Evolutionary conservation across 2,329 filamentous ascomycete species (phyloP), one percentile per base, ranked within the genome.

Genomic region (Blastomyces gilchristii): DNA sequence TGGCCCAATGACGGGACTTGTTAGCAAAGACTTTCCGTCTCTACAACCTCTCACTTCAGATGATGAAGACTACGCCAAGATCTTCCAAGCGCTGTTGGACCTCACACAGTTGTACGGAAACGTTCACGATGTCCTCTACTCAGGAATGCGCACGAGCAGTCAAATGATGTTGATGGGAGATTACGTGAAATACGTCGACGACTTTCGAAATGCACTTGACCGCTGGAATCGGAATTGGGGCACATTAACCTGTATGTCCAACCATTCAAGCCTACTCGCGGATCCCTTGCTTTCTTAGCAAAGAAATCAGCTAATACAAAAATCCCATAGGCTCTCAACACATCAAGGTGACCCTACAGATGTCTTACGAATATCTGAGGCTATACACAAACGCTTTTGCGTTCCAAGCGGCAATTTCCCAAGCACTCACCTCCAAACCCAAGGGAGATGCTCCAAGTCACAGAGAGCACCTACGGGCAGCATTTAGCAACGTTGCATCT

Each of bases 371-470:
- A 67, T 90, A 89, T 69, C 75, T 90, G 1, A 81, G 87, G 7
- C 79, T 90, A 0, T 90, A 90, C 71, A 88, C 87, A 59, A 89
- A 89, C 64, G 87, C 87, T 0, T 90, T 90, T 70, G 87, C 87
- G 1, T 90, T 90, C 67, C 87, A 90, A 70, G 87, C 87, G 2
- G 88, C 86, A 0, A 84, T 83, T 59, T 84, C 74, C 68, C 82
- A 80, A 69, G 82, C 73, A 62, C 74, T 75, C 66, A 79, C 72
- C 58, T 72, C 69, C 63, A 76, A 76, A 68, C 70, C 72, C 57
- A 73, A 74, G 67, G 69, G 70, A 25, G 69, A 77, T 66, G 68
- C 71, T 49, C 67, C 71, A 59, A 69, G 71, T 52, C 71, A 75
- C 66, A 70, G 74, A 67, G 73, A 79, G 52, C 75, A 77, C 64